Evolutionary conservation across 75 land plant genomes (phyloP), one percentile per base, ranked within the genome.

Genomic region (Pinus taeda): DNA sequence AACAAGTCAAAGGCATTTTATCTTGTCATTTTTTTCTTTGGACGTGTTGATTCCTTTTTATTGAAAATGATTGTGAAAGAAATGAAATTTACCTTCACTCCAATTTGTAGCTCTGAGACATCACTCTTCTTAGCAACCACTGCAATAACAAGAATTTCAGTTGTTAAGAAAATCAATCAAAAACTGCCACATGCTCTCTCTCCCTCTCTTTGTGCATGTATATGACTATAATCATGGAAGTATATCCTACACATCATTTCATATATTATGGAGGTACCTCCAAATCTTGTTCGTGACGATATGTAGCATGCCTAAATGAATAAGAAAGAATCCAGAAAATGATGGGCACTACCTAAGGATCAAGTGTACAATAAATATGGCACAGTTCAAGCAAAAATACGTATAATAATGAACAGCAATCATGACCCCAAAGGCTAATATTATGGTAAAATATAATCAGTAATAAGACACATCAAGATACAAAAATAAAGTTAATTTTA

Each of bases 21-120:
- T 8, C 20, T 37, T 33, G 39, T 39, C 12, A 39, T 39, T 69
- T 69, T 42, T 39, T 0, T 3, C 37, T 69, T 39, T 20, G 20
- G 22, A 13, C 37, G 8, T 45, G 53, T 0, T 69, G 15, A 39
- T 17, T 39, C 21, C 33, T 69, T 69, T 30, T 14, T 18, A 69
- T 69, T 69, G 22, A 39, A 69, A 69, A 17, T 4, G 22, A 13
- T 49, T 65, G 22, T 59, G 74, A 37, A 45, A n/a, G 66, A 0
- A 67, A 18, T 18, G 49, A 17, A 60, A 57, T n/a, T 14, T 74
- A 85, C 90, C 90, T 88, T 90, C 71, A 90, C 90, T 42, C 91
- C 91, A 58, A 90, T 90, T 81, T 90, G 91, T 13, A 90, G 90
- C 81, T 90, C 91, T 67, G 75, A 80, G 56, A 90, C 91, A 66